Evolutionary conservation across 2,329 filamentous ascomycete species (phyloP), one percentile per base, ranked within the genome.

Genomic region (Microdochium nivale): DNA sequence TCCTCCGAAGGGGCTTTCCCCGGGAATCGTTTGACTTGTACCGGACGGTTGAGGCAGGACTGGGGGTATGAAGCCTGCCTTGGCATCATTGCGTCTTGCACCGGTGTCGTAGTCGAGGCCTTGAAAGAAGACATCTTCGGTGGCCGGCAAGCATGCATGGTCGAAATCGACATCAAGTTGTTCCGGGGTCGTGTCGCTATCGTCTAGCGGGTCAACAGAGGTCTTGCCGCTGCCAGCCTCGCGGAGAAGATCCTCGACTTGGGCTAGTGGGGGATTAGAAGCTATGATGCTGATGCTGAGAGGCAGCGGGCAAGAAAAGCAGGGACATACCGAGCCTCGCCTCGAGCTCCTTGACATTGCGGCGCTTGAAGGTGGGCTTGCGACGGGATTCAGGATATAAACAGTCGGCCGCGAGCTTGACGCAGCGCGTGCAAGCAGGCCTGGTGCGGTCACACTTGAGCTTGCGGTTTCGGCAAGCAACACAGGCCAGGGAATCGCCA

Each of bases 271-370:
- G 7, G 14, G 7, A 16, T 16, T 16, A 40, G 14, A 7, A 19
- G 4, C 19, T 14, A 40, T 16, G 4, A 7, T 40, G 4, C 35
- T 33, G 9, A 16, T 33, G 9, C 9, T 40, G 14, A 4, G 14
- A 16, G 19, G 19, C 13, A 5, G 35, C 7, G 4, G 35, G 19
- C 35, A 19, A 14, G 59, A 59, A 49, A 55, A 52, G 47, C 53
- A 49, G 27, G 32, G 27, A 51, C 74, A 58, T 81, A 94, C 88
- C 87, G 64, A 96, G 73, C 62, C 92, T 81, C 57, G 89, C 89
- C 68, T 96, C 92, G 52, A 96, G 74, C 64, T 94, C 86, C 71
- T 88, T 94, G 55, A 96, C 91, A 67, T 96, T 96, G 58, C 88
- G 84, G 62, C 90, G 78, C 73, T 95, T 96, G 21, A 88, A 86